Percentiles rank a stretch among this genome's conserved stretches.
These are phyloP conservation scores for Quercus dentata DNA, from an alignment of 306 rosid species.

Conservation along the genomic window DNA sequence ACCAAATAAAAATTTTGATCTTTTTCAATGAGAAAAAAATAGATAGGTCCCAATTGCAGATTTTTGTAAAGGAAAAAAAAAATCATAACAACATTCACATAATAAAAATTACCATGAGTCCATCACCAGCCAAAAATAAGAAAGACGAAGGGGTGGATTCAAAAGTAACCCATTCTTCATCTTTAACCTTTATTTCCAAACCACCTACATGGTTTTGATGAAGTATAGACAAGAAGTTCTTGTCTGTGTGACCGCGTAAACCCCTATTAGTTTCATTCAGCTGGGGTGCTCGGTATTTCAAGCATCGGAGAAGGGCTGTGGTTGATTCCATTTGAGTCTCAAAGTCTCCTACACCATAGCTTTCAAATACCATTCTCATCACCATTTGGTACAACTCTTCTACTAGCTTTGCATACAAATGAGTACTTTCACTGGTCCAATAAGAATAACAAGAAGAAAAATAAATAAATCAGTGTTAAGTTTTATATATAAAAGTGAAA, in stretches of 20 bases:
- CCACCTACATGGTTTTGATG: constrained; percentile 35
- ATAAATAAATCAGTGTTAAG: neutral
- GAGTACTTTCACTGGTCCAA: constrained; percentile 16
- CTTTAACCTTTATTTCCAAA: constrained; percentile 31
- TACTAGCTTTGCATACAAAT: constrained; percentile 36
- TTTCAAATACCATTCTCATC: constrained; percentile 41
- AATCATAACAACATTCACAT: neutral
- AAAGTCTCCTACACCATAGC: constrained; percentile 36
- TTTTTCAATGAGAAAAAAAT: too few species aligned
- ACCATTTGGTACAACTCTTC: constrained; percentile 39
- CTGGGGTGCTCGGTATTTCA: constrained; percentile 32
- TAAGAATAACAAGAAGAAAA: neutral
- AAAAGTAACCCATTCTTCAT: constrained; percentile 36
- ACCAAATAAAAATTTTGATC: too few species aligned
- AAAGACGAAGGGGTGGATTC: constrained; percentile 34
- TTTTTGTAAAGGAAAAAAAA: neutral
- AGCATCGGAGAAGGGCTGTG: constrained; percentile 29
- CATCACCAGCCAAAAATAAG: constrained; percentile 43
- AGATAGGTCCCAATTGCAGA: too few species aligned
- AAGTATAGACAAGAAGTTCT: constrained; percentile 46
- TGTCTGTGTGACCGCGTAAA: constrained; percentile 41
- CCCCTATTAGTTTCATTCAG: constrained; percentile 25
- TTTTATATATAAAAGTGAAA: neutral
- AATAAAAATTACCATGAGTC: constrained; percentile 25
- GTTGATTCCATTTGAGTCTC: constrained; percentile 24